Base-by-base conservation (phyloP, 129 eudicot genomes). In the Silybum marianum region DNA sequence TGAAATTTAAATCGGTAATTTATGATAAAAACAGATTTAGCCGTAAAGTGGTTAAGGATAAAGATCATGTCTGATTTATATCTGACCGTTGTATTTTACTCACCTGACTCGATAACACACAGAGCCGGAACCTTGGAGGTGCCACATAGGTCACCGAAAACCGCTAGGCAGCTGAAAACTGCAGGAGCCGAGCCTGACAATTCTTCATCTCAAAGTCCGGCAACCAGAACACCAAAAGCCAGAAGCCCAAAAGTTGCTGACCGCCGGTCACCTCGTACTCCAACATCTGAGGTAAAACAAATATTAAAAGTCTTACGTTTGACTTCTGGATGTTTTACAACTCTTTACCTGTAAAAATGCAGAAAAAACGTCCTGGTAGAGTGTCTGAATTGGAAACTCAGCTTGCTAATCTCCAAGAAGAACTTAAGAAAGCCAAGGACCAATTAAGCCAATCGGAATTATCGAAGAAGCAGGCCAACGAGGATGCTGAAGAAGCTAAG, bases 401-500 rank as follows among this genome's bases (percentile, higher is more conserved):
- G 87, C 90, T 95, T 21, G 85, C 93, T 24, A 82, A 84, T 82
- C 97, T 95, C 72, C 93, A 89, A 83, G 92, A 93, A 63, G 99
- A 95, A 81, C 89, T 93, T 72, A 92, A 88, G 85, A 93, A 84
- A 73, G 84, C 92, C 3, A 91, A 87, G 72, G 99, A 93, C 65
- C 92, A 93, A 71, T 84, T 95, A 58, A 79, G 54, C 73, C 89
- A 94, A 76, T 86, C 90, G 0, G 99, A 92, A 69, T 76, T 91
- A 26, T 76, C 32, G 63, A 92, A 89, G 84, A 88, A 81, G 75
- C 83, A 63, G 78, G 93, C 92, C 46, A 87, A 88, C 58, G 93
- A 89, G 69, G 97, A 95, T 42, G 97, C 94, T 0, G 98, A 89
- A 81, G 97, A 88, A 74, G 91, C 93, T 46, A 89, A 93, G 75